Evolutionary conservation across 805 yeast genomes (phyloP).

Genomic region (Pichia cephalocereana): DNA sequence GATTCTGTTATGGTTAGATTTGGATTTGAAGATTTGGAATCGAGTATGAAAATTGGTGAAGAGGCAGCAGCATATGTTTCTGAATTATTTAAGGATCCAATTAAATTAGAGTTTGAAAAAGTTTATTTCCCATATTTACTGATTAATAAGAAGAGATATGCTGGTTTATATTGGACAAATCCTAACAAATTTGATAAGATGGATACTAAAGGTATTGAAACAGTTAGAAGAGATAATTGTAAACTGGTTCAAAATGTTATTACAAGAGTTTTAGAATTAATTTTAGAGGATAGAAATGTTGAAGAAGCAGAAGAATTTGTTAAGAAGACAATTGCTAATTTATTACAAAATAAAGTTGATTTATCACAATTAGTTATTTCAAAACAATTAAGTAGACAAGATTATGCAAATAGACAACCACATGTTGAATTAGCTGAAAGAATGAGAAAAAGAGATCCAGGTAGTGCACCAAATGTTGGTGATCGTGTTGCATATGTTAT

Average conservation of each 20-base stretch:
- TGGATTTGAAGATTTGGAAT: constrained; percentile 70
- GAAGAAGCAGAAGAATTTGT: constrained; percentile 78
- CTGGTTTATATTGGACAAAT: constrained; percentile 93
- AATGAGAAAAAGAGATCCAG: constrained; percentile 94
- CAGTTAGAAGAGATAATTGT: constrained; percentile 97
- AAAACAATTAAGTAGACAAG: constrained; percentile 80
- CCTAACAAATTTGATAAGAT: constrained; percentile 90
- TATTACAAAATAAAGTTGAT: constrained; percentile 85
- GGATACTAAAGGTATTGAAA: constrained; percentile 98
- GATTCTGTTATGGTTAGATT: constrained; percentile 99
- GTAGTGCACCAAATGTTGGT: constrained; percentile 94
- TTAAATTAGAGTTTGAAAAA: constrained; percentile 92
- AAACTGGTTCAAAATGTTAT: constrained; percentile 89
- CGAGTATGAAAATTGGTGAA: constrained; percentile 86
- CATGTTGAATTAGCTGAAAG: constrained; percentile 95
- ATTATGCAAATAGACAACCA: constrained; percentile 94
- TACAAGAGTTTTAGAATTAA: constrained; percentile 77
- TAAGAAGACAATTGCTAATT: constrained; percentile 78
- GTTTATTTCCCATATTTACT: constrained; percentile 90
- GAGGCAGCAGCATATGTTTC: constrained; percentile 92
- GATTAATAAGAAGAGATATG: constrained; percentile 94
- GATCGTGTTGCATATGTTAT: constrained; percentile 98
- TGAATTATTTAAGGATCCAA: constrained; percentile 68
- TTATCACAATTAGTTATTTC: constrained; percentile 90
- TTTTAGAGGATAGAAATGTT: constrained; percentile 82